These are phyloP conservation scores for Ilyonectria mors-panacis DNA, from an alignment of 2,329 filamentous ascomycete species.

Conservation along the genomic window DNA sequence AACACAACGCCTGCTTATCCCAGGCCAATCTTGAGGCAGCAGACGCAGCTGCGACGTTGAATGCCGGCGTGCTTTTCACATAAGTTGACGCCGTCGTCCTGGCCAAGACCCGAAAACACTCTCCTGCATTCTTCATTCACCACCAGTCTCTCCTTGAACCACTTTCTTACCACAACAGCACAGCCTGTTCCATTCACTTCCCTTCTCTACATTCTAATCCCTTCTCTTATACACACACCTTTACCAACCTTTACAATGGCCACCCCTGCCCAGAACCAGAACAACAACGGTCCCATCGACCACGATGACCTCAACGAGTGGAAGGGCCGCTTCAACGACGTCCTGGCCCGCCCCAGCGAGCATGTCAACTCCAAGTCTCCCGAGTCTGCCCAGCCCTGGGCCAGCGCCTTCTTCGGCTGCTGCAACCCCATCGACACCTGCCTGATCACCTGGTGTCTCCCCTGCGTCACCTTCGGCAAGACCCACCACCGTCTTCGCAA, in stretches of 20 bases:
- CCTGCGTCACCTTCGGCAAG: slow-evolving; percentile 65
- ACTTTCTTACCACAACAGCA: slow-evolving; percentile 14
- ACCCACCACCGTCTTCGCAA: slow-evolving; percentile 62
- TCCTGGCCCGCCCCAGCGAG: slow-evolving; percentile 59
- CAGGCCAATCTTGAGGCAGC: slow-evolving; percentile 2
- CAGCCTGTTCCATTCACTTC: slow-evolving; percentile 22
- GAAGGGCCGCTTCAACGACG: slow-evolving; percentile 60
- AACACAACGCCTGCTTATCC: slow-evolving; percentile 30
- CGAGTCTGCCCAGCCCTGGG: slow-evolving; percentile 56
- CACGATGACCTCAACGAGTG: slow-evolving; percentile 61
- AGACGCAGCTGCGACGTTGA: neutral
- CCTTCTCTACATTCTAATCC: slow-evolving; percentile 8
- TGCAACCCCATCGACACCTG: slow-evolving; percentile 61
- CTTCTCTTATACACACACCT: neutral
- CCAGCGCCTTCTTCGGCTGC: slow-evolving; percentile 60
- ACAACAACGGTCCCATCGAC: slow-evolving; percentile 55
- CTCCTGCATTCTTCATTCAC: slow-evolving; percentile 5
- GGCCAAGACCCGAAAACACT: neutral
- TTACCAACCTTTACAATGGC: slow-evolving; percentile 35
- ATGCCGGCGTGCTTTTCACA: slow-evolving; percentile 11
- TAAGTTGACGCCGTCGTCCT: slow-evolving; percentile 22
- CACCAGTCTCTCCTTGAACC: slow-evolving; percentile 28
- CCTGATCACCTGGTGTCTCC: slow-evolving; percentile 61
- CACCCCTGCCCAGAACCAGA: slow-evolving; percentile 30
- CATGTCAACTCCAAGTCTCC: slow-evolving; percentile 60